Base-by-base conservation (phyloP, 2,329 filamentous ascomycete genomes). In the Paradendryphiella salina region DNA sequence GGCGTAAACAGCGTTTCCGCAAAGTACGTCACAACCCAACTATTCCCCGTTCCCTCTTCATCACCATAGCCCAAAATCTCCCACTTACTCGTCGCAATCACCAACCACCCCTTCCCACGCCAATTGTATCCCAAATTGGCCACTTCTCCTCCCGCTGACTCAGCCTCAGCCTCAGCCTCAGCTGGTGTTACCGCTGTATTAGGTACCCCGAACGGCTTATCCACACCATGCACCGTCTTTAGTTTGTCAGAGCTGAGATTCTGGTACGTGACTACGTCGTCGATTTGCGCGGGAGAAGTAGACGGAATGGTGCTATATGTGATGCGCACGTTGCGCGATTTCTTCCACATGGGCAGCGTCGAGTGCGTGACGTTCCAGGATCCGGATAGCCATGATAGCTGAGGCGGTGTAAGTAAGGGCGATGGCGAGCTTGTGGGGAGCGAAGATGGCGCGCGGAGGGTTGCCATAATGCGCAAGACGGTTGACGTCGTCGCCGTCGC, bases 1-100 rank as follows among this genome's bases (percentile, higher is more conserved):
- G 87, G 87, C 5, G 90, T 94, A 62, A 96, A 95, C 36, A 92
- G 61, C 18, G 89, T 95, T 65, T 88, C 86, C 56, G 86, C 85
- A 72, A 96, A 96, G 80, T 87, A 93, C 4, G 89, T 95, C 11
- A 96, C 88, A 1, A 83, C 84, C 88, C 89, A 96, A 28, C 75
- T 61, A 61, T 80, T 79, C 71, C 73, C 73, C 6, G 58, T 61
- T 0, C 73, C 76, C 11, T 73, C 69, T 17, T 76, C 73, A 66
- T 86, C 81, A 4, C 89, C 89, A 79, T 84, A 92, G 3, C 87
- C 89, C 14, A 95, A 73, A 1, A 94, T 76, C 78, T 96, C 89
- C 90, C 90, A 96, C 66, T 90, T 85, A 37, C 83, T 86, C 13
- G 79, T 81, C 20, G 88, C 87, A 59, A 93, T 85, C 69, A 80